A percentile compares a stretch with the other conserved stretches of the same genome.
Evolutionary conservation across 2,329 filamentous ascomycete genomes (phyloP).

Genomic region (Zasmidium cellare): DNA sequence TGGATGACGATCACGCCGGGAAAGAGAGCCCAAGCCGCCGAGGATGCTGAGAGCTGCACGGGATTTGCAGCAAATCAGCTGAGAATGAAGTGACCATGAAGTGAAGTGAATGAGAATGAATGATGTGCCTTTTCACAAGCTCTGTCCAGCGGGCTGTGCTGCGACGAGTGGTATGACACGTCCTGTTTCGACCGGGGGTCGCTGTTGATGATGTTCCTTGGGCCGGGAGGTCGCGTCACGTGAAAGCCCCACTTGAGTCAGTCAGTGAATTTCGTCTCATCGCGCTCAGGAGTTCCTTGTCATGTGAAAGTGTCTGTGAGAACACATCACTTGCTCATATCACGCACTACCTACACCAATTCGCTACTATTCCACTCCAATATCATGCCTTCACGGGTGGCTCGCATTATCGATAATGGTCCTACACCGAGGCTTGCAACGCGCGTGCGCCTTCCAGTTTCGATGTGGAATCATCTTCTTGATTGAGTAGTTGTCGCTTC

Average conservation of each 20-base stretch:
- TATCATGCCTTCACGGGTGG: too few relatives aligned
- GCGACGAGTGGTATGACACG: background rate
- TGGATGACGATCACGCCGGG: constrained; percentile 2
- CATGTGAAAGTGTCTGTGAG: too few relatives aligned
- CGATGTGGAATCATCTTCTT: too few relatives aligned
- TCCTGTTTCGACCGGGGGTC: background rate
- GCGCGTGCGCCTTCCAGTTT: too few relatives aligned
- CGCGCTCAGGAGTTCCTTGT: too few relatives aligned
- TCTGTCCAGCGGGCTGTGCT: background rate
- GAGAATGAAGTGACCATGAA: background rate
- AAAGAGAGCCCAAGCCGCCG: background rate
- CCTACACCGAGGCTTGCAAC: too few relatives aligned
- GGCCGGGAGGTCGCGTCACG: background rate
- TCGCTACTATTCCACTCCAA: too few relatives aligned
- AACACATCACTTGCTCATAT: too few relatives aligned
- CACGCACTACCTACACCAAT: too few relatives aligned
- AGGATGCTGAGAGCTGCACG: background rate
- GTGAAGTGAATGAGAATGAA: background rate
- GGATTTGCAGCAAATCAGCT: background rate
- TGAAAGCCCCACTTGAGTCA: background rate
- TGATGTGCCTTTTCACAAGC: too few relatives aligned
- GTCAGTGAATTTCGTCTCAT: background rate
- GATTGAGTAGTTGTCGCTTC: too few relatives aligned
- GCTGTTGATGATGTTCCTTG: background rate
- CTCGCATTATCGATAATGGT: too few relatives aligned